Conservation (phyloP, 257 asterid genomes). For the Penstemon barbatus region DNA sequence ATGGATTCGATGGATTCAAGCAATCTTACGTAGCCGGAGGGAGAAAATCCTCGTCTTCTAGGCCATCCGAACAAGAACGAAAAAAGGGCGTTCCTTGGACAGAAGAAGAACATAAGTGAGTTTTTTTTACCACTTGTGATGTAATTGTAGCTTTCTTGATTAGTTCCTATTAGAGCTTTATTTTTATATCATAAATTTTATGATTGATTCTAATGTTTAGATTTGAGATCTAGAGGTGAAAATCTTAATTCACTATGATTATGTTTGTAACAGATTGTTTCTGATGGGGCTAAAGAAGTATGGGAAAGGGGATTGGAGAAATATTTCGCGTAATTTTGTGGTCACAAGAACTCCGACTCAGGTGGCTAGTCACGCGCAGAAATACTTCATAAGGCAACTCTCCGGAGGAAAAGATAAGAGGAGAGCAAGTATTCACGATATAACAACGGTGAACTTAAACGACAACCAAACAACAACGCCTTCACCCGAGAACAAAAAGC, state of each 20-base stretch:
- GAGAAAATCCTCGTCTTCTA: conserved; percentile 42
- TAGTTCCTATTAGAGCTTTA: background rate
- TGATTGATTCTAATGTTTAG: background rate
- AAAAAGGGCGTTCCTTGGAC: conserved; percentile 99
- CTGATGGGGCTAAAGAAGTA: conserved; percentile 91
- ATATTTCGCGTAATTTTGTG: conserved; percentile 83
- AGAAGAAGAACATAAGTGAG: conserved; percentile 89
- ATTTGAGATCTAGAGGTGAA: background rate
- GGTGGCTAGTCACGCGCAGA: conserved; percentile 98
- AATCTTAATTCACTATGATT: background rate
- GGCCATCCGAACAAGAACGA: conserved; percentile 78
- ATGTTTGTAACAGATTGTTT: conserved; percentile 58
- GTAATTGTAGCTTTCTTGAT: background rate
- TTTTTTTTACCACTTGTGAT: background rate
- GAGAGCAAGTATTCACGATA: conserved; percentile 97
- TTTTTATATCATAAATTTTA: background rate
- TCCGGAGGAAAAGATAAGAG: conserved; percentile 90
- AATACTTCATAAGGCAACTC: conserved; percentile 86
- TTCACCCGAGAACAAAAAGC: conserved; percentile 54
- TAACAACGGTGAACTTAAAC: conserved; percentile 69
- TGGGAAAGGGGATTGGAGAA: conserved; percentile 99
- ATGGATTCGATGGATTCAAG: conserved; percentile 46
- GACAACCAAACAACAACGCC: conserved; percentile 43
- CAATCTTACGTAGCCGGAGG: conserved; percentile 48
- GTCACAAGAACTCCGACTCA: conserved; percentile 89